Conservation (phyloP, 495 filamentous ascomycete genomes). For the Evernia prunastri region DNA sequence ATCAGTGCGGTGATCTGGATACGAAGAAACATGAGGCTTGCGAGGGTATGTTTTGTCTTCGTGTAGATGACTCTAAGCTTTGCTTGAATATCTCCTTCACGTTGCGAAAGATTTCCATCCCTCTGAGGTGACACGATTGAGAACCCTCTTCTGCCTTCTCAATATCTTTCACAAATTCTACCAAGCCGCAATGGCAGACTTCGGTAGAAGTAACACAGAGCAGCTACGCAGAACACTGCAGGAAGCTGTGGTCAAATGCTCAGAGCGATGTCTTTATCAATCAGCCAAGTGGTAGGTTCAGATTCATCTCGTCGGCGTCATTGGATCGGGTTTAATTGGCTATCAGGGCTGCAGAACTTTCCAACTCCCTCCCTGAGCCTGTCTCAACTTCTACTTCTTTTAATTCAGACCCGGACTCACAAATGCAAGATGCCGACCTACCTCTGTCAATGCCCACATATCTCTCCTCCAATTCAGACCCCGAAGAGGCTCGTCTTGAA, state of each 20-base stretch:
- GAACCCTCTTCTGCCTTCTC: neutral
- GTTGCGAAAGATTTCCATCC: neutral
- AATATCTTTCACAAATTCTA: neutral
- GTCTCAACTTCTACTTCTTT: constrained; percentile 32
- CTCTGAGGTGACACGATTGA: neutral
- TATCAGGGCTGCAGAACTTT: constrained; percentile 85
- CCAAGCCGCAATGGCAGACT: constrained; percentile 24
- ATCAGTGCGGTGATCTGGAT: neutral
- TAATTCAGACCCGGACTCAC: constrained; percentile 53
- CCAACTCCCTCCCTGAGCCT: constrained; percentile 60
- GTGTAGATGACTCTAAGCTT: neutral
- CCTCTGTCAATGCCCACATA: constrained; percentile 39
- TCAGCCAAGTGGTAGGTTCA: constrained; percentile 82
- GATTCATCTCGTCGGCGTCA: neutral
- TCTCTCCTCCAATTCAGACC: constrained; percentile 46
- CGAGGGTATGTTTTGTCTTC: neutral
- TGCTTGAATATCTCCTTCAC: neutral
- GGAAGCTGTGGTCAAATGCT: constrained; percentile 80
- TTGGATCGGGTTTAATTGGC: neutral
- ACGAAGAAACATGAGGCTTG: neutral
- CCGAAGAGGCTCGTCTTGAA: constrained; percentile 69
- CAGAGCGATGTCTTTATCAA: constrained; percentile 91
- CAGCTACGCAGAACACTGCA: constrained; percentile 62
- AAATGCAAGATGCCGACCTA: constrained; percentile 46
- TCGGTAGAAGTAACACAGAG: constrained; percentile 30